Evolutionary conservation across 441 rosid genomes (phyloP), one percentile per base, ranked within the genome.

Genomic region (Melastoma candidum): DNA sequence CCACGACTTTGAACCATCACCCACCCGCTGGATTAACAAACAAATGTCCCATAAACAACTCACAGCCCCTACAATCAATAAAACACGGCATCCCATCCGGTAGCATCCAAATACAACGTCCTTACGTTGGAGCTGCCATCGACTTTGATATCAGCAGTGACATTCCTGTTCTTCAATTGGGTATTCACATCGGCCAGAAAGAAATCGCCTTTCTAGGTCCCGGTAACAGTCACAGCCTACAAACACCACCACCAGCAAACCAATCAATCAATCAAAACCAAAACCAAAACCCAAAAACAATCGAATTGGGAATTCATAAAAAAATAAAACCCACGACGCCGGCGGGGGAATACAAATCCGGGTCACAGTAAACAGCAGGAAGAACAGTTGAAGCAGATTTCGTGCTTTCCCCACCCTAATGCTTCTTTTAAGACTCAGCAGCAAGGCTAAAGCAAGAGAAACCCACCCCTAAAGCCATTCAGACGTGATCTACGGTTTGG

Each of bases 71-170:
- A 17, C 22, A 17, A 17, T 0, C 6, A 36, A 36, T 2, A 36
- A 36, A 36, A 36, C 1, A 36, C 6, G 8, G 8, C 41, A 36
- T 36, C 41, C 1, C 8, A 36, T 36, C 41, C 6, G 7, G 41
- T 36, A 36, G 41, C 8, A 36, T 4, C 7, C 1, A 36, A 36
- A 17, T 17, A 1, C 1, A 36, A 36, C 41, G 41, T 36, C 41
- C 95, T 69, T 74, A 90, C 97, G 63, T 89, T 87, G 68, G 99
- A 87, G 63, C 59, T 73, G 0, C 96, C 79, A 66, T 85, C 87
- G 43, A 90, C 97, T 81, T 94, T 94, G 77, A 94, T 59, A 65
- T 94, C 97, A 68, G 86, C 67, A 3, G 95, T 89, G 67, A 81
- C 22, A 60, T 89, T 94, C 76, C 74, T 94, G 69, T 79, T 85